Conservation (phyloP, 139 green algal genomes). For the Trebouxia sp. region DNA sequence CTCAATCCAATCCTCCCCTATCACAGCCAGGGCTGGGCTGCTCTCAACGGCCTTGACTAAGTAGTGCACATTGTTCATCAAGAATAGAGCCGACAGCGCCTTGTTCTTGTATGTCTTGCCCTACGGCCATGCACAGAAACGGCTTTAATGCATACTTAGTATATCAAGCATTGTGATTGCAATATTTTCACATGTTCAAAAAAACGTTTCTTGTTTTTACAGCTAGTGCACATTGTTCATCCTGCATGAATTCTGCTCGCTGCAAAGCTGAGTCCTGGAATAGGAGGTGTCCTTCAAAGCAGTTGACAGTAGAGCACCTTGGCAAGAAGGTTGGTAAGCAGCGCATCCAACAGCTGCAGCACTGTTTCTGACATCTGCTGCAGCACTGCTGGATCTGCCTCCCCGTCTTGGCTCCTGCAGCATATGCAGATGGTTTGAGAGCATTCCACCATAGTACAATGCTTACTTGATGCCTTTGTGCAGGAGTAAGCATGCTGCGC, state of each 20-base stretch:
- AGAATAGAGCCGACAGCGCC: slow-evolving; percentile 49
- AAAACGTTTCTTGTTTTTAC: no score
- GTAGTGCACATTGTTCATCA: slow-evolving; percentile 62
- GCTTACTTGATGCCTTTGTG: no score
- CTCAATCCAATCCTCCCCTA: slow-evolving; percentile 65
- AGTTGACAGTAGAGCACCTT: no score
- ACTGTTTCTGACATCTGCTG: slow-evolving; percentile 25
- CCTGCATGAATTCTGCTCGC: no score
- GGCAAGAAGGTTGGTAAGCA: slow-evolving; percentile 29
- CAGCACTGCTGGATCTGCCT: not conserved
- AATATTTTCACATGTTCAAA: no score
- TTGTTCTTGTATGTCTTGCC: slow-evolving; percentile 27
- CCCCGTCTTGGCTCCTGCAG: not conserved
- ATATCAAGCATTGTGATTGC: not conserved
- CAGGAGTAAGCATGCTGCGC: no score
- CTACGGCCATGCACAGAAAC: not conserved
- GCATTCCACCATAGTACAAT: no score
- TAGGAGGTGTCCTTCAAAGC: no score
- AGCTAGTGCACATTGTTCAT: no score
- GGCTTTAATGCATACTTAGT: not conserved
- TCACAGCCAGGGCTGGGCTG: slow-evolving; percentile 41
- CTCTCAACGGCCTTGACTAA: slow-evolving; percentile 38
- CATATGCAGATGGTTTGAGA: no score
- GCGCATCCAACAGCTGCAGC: slow-evolving; percentile 28
- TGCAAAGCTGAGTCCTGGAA: no score